Base-by-base conservation (phyloP, 768 basidiomycete species). In the Trichaptum fuscoviolaceum region DNA sequence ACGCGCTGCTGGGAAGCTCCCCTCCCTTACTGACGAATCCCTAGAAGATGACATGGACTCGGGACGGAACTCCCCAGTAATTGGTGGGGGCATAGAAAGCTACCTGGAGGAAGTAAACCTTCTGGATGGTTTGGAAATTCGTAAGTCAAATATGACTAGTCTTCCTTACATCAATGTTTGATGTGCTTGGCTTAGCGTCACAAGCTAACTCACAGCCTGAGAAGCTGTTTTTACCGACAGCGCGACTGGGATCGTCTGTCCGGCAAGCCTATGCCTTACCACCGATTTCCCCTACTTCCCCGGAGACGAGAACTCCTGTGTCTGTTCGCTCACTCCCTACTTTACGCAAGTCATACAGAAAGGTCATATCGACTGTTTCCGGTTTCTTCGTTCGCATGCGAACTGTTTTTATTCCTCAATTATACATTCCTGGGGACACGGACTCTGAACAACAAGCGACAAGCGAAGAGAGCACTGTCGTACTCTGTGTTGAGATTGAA, bases 331-430 rank as follows among this genome's bases (percentile, higher is more conserved):
- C 85, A 81, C 64, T 71, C 35, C 84, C 90, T 0, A 92, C 92
- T 0, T 79, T 97, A 10, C 87, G 93, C 61, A 95, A 95, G 74
- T 93, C 93, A 0, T 95, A 87, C 75, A 85, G 95, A 27, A 89
- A 91, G 71, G 88, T 90, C 0, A 77, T 97, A 20, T 82, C 83
- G 59, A 90, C 92, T 0, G 87, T 90, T 3, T 91, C 92, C 27
- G 95, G 93, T 3, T 91, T 97, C 75, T 84, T 88, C 24, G 91
- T 97, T 26, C 87, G 94, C 35, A 96, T 96, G 95, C 85, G 94
- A n/a, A 95, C 94, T 0, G 90, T 95, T 6, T 93, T 95, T 69
- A 88, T 96, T 12, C 95, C 95, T 0, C 89, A 93, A 70, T 85
- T 95, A 24, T 81, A 94, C 59, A 77, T 93, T 4, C 85, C 87